Percentiles rank a stretch among this genome's conserved stretches.
phyloP scores from a whole-genome alignment of 768 basidiomycete genomes.

The Rhodotorula babjevae region DNA sequence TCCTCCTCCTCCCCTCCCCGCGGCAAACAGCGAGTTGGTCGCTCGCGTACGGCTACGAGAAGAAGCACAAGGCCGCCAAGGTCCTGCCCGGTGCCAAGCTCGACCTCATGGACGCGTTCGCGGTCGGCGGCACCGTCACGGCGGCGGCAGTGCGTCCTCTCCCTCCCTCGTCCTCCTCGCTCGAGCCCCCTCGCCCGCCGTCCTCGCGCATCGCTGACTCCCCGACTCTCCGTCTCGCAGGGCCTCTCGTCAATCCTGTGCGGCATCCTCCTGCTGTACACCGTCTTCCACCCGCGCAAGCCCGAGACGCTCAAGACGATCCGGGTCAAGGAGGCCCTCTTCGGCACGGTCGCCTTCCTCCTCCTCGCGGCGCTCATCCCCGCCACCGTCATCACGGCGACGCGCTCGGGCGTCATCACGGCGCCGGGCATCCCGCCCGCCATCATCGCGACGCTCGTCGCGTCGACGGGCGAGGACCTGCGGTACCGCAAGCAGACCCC shows the following conservation, averaged over 20 bases:
- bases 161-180: not conserved
- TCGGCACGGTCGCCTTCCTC: slow-evolving; percentile 15
- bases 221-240: not conserved
- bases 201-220: not conserved
- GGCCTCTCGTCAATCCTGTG: slow-evolving; percentile 16
- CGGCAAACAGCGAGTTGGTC: not conserved
- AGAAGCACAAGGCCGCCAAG: slow-evolving; percentile 4
- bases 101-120: slow-evolving; percentile 14
- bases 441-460: slow-evolving; percentile 17
- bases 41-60: slow-evolving; percentile 5
- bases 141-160: slow-evolving; percentile 19
- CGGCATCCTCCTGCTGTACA: slow-evolving; percentile 7
- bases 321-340: slow-evolving; percentile 32
- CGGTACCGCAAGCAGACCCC: not conserved
- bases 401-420: slow-evolving; percentile 2
- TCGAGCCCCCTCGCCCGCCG: not conserved
- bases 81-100: slow-evolving; percentile 10
- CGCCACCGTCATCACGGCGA: slow-evolving; percentile 18
- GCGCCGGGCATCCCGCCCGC: slow-evolving; percentile 13
- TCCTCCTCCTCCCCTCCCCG: not conserved
- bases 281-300: slow-evolving; percentile 4
- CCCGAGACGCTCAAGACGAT: slow-evolving; percentile 30
- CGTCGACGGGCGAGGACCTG: slow-evolving; percentile 10
- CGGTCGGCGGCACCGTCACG: slow-evolving; percentile 16
- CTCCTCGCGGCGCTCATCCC: slow-evolving; percentile 26